Evolutionary conservation across 345 rosid species (phyloP), one percentile per base, ranked within the genome.

Genomic region (Alliaria petiolata): DNA sequence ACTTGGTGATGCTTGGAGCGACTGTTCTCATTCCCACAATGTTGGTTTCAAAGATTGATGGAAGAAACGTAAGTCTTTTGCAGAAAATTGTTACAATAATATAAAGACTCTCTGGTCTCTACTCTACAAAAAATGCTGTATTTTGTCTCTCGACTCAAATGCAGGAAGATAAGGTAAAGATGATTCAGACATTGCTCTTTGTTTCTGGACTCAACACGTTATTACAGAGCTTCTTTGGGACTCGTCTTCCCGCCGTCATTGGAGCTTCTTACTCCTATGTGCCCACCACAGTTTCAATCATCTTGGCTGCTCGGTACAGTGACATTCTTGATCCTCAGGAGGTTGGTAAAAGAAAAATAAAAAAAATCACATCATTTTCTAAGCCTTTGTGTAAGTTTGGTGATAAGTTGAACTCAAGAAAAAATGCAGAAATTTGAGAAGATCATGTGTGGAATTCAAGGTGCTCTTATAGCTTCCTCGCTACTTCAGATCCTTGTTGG

Each of bases 391-490:
- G 38, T 16, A 22, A n/a, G 12, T 50, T 28, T 51, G 16, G 26
- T 44, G 19, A 33, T 1, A 13, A 55, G 31, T 0, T 54, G 46
- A 57, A 57, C 19, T 22, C 20, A 3, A 4, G 39, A 26, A 40
- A 22, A 58, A 62, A 76, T 79, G 78, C 84, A 93, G 97, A 86
- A 79, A 83, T 93, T 93, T 69, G 84, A 84, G 82, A 87, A 40
- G 87, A 90, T 87, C 76, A 93, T 93, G 97, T 83, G 89, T 65
- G 93, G 92, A 67, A 82, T 80, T 35, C 98, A 93, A 75, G 96
- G 96, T 31, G 80, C 96, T 1, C 91, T 90, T 58, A 87, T 93
- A 38, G 84, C 82, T 77, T 85, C 97, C 66, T 93, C 97, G 16
- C 79, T 89, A 57, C 88, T 93, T 15, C 98, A 93, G 69, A 87